phyloP scores from a whole-genome alignment of 2,329 filamentous ascomycete species.

The Myriosclerotinia duriaeana region DNA sequence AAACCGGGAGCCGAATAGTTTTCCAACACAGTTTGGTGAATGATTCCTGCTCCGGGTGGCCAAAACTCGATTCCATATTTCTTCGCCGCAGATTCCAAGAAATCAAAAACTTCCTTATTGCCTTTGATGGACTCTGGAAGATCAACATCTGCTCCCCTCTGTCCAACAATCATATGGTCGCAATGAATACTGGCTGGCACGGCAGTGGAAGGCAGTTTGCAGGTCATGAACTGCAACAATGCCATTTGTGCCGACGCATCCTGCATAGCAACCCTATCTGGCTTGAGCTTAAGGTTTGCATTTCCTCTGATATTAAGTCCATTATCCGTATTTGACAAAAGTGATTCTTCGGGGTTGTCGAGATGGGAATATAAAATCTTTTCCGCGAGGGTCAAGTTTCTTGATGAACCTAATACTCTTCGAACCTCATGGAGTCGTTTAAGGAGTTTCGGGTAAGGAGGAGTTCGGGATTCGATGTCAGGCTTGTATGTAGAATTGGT shows the following conservation, averaged over 20 bases:
- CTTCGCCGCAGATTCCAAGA: slow-evolving; percentile 86
- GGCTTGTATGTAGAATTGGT: slow-evolving; percentile 32
- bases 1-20: slow-evolving; percentile 96
- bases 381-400: slow-evolving; percentile 80
- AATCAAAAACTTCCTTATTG: slow-evolving; percentile 97
- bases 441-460: slow-evolving; percentile 81
- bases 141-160: slow-evolving; percentile 84
- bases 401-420: slow-evolving; percentile 64
- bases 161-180: slow-evolving; percentile 97
- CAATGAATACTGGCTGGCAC: slow-evolving; percentile 98
- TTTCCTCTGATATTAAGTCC: slow-evolving; percentile 80
- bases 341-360: slow-evolving; percentile 82
- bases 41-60: slow-evolving; percentile 91
- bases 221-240: slow-evolving; percentile 97
- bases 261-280: slow-evolving; percentile 97
- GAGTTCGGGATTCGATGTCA: slow-evolving; percentile 45
- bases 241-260: slow-evolving; percentile 99
- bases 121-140: slow-evolving; percentile 80
- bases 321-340: slow-evolving; percentile 79
- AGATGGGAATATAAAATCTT: slow-evolving; percentile 98
- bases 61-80: slow-evolving; percentile 95
- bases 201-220: slow-evolving; percentile 81
- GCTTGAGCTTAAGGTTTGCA: slow-evolving; percentile 94
- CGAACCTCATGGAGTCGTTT: slow-evolving; percentile 73
- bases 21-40: slow-evolving; percentile 96